Base-by-base conservation (phyloP, 768 basidiomycete genomes). In the Auricularia heimuer region DNA sequence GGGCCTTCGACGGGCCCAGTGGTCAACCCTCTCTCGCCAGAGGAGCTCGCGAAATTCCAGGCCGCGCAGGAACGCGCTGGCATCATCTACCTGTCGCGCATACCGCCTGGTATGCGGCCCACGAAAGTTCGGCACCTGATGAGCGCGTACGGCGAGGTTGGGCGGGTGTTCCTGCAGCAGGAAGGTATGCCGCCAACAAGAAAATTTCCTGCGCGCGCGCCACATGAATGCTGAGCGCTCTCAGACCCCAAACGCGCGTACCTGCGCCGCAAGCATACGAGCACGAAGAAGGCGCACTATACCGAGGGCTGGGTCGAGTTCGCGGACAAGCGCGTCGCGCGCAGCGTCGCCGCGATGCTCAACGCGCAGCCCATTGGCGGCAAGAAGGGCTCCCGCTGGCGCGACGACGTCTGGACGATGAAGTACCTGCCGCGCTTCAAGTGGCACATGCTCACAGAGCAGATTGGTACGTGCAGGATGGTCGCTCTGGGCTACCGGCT, bases 391-490 rank as follows among this genome's bases (percentile, higher is more conserved):
- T 82, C 85, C 2, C 81, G 92, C 65, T 98, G 93, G 92, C 81
- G 92, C 73, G 96, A 98, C 72, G 97, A 99, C 69, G 87, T 99
- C 7, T 99, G 97, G 97, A 98, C 97, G 65, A 96, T 98, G 94
- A 96, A 96, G 73, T 99, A 99, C 74, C 78, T 99, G 65, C 95
- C 95, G 8, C 90, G 86, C 71, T 99, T 98, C 81, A 97, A 95
- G 71, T 99, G 97, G 97, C 87, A 90, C 75, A 97, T 97, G 96
- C 79, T 99, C 65, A 95, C 93, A 4, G 97, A 98, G 76, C 96
- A 98, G 82, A 88, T 99, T 70, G 94, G 96, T 96, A 73, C 74
- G 94, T 82, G 45, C 61, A 45, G 54, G 45, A n/a, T 54, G 29
- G 64, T 63, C 39, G 14, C 21, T 47, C 11, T 45, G 16, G 34